These are phyloP conservation scores for Solanum hybrid DNA, from an alignment of 305 asterid species.

Conservation along the genomic window DNA sequence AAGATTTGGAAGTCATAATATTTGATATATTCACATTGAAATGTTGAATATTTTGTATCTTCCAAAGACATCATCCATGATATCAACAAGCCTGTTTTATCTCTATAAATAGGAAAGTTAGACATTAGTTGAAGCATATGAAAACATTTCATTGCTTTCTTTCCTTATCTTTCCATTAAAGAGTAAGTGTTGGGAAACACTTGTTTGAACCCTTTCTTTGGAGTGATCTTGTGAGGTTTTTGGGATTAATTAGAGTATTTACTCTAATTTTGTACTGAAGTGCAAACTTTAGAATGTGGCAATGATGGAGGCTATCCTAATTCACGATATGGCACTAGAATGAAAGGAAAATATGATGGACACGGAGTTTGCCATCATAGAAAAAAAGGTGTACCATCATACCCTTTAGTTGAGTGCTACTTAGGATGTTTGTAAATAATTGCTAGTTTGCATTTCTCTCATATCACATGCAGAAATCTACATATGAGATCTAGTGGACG, in stretches of 20 bases:
- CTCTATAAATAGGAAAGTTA: neutral
- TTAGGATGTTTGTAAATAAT: neutral
- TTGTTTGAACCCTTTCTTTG: too few relatives aligned
- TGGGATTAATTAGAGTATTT: neutral
- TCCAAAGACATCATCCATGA: neutral
- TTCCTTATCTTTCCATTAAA: neutral
- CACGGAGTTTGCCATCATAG: neutral
- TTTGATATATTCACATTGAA: neutral
- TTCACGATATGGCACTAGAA: neutral
- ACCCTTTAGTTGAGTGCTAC: neutral
- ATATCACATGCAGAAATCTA: neutral
- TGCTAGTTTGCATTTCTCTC: neutral
- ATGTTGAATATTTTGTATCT: neutral
- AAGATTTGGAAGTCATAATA: too few relatives aligned
- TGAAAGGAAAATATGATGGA: neutral
- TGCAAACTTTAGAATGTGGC: neutral
- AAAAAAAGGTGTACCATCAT: neutral
- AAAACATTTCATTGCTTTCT: neutral
- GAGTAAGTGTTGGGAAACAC: neutral
- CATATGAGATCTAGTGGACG: neutral
- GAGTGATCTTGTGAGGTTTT: neutral
- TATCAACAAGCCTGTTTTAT: neutral
- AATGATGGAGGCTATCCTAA: neutral
- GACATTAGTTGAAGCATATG: neutral
- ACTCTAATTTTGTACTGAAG: neutral